These are phyloP conservation scores for Tilletia indica DNA, from an alignment of 1,284 basidiomycete species.

Conservation along the genomic window DNA sequence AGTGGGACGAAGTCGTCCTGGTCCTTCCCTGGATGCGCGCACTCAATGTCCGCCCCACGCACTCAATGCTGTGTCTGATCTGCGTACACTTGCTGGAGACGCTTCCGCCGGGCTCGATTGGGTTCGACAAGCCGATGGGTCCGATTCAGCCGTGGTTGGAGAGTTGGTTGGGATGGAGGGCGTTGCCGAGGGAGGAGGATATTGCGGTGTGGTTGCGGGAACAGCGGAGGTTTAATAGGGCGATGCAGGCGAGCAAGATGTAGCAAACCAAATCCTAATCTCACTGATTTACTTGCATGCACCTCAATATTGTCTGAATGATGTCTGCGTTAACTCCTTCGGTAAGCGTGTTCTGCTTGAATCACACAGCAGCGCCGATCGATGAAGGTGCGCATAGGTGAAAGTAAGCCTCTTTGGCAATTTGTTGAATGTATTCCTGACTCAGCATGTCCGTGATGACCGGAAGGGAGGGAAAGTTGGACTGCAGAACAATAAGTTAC, in stretches of 20 bases:
- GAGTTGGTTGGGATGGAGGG: neutral
- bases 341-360: too few relatives aligned
- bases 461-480: too few relatives aligned
- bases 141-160: neutral
- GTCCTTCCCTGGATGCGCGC: conserved; percentile 12
- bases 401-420: too few relatives aligned
- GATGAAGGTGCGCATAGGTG: too few relatives aligned
- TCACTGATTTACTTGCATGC: too few relatives aligned
- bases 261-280: too few relatives aligned
- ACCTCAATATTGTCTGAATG: too few relatives aligned
- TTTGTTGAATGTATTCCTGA: too few relatives aligned
- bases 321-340: too few relatives aligned
- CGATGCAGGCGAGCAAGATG: neutral
- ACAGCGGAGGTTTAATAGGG: neutral
- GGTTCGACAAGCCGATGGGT: neutral
- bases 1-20: neutral
- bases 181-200: neutral
- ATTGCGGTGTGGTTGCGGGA: neutral
- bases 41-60: neutral
- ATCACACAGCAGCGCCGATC: too few relatives aligned
- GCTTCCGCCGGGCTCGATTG: neutral
- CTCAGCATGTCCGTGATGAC: too few relatives aligned
- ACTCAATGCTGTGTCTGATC: neutral
- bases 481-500: too few relatives aligned
- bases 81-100: conserved; percentile 10